Base-by-base conservation (phyloP, 2,329 filamentous ascomycete species). In the Lachnellula suecica region DNA sequence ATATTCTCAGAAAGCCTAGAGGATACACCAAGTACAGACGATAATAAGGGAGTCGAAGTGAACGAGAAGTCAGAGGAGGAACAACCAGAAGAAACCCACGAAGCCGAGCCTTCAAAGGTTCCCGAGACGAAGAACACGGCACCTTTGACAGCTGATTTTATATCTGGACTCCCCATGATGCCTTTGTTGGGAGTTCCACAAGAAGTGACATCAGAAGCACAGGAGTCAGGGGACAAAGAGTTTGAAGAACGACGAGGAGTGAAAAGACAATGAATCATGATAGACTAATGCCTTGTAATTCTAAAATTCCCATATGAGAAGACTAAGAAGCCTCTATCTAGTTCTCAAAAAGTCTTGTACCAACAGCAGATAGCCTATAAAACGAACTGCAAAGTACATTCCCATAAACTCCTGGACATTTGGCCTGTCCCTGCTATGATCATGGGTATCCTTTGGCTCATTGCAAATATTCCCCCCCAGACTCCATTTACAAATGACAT, bases 1-100 rank as follows among this genome's bases (percentile, higher is more conserved):
- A 53, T 57, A 52, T 57, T 56, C n/a, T 54, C 44, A 40, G 58
- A 62, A 23, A 15, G 41, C 38, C 44, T 46, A 43, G 53, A 52
- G 37, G 54, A 63, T 43, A 56, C 65, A 43, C 53, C 61, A 13
- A 49, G 57, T 34, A 51, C 58, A 24, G 63, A 63, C 29, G 27
- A 51, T 13, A 44, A 45, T 19, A 48, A 56, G 24, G 53, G 51
- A 45, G 58, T 47, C 4, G 54, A 67, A 34, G 66, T 66, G 42
- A 57, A 62, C 10, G 58, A 61, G 34, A 43, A 25, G 22, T 13
- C 40, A 6, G 40, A 38, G 8, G 24, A 49, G 2, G 41, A 22
- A 24, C n/a, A 51, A 37, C 8, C 29, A 4, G 43, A 56, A 22
- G 47, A 54, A 29, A 42, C 50, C 4, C 19, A 31, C 6, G 23